phyloP scores from a whole-genome alignment of 768 basidiomycete species.

The Trametes punicea region DNA sequence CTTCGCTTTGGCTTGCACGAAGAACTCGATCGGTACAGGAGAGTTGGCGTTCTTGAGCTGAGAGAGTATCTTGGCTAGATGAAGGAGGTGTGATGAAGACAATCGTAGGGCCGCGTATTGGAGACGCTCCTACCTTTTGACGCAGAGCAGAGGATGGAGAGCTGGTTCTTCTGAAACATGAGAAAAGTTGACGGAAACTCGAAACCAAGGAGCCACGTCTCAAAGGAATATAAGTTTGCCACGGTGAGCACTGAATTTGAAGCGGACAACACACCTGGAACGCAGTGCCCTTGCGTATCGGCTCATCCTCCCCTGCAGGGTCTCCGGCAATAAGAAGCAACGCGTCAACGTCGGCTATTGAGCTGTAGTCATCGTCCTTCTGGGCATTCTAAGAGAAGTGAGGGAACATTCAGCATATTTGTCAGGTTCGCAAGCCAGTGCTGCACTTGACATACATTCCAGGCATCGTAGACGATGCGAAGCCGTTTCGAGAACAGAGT shows the following conservation, averaged over 20 bases:
- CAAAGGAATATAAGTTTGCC: slow-evolving; percentile 4
- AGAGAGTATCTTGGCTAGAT: slow-evolving; percentile 76
- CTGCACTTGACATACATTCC: slow-evolving; percentile 30
- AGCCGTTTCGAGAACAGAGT: slow-evolving; percentile 31
- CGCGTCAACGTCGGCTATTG: slow-evolving; percentile 66
- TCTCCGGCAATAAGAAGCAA: slow-evolving; percentile 74
- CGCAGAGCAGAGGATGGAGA: slow-evolving; percentile 80
- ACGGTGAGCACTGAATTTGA: background rate
- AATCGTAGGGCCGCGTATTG: background rate
- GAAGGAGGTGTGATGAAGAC: slow-evolving; percentile 5
- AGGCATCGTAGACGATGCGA: slow-evolving; percentile 28
- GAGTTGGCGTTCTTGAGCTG: slow-evolving; percentile 64
- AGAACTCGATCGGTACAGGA: slow-evolving; percentile 67
- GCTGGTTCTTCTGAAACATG: slow-evolving; percentile 72
- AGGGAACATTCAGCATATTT: background rate
- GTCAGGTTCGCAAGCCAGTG: background rate
- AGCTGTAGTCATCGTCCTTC: slow-evolving; percentile 67
- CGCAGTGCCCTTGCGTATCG: slow-evolving; percentile 87
- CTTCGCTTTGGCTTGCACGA: slow-evolving; percentile 76
- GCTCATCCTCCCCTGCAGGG: slow-evolving; percentile 80
- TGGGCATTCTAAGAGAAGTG: slow-evolving; percentile 48
- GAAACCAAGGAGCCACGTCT: slow-evolving; percentile 97
- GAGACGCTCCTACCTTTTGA: slow-evolving; percentile 65
- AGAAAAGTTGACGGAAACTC: slow-evolving; percentile 95
- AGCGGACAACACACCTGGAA: slow-evolving; percentile 63